Conservation (phyloP, 1,139 yeast species). For the Geotrichum europaeum region DNA sequence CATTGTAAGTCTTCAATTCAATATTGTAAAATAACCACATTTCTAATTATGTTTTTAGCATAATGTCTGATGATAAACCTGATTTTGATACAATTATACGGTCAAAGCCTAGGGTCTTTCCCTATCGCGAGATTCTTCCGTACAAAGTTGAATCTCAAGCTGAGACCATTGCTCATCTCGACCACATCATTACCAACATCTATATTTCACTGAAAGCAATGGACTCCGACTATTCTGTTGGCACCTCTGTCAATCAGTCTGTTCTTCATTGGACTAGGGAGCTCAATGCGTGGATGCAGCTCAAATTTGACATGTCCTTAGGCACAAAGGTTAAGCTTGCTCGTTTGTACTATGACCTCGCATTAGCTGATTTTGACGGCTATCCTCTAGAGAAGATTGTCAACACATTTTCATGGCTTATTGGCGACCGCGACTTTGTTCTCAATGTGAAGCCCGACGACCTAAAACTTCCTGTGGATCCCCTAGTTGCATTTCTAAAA, state of each 20-base stretch:
- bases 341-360: conserved; percentile 64
- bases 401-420: conserved; percentile 54
- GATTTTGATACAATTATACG: conserved; percentile 13
- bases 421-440: conserved; percentile 29
- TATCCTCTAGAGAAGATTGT: conserved; percentile 57
- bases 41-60: not conserved
- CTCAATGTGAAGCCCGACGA: conserved; percentile 21
- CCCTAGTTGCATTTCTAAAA: conserved; percentile 12
- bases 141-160: conserved; percentile 63
- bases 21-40: not conserved
- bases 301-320: conserved; percentile 79
- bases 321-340: conserved; percentile 56
- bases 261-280: conserved; percentile 89
- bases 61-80: not conserved
- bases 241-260: conserved; percentile 68
- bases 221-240: conserved; percentile 68
- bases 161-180: conserved; percentile 68
- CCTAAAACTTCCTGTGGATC: conserved; percentile 14
- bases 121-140: conserved; percentile 63
- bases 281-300: conserved; percentile 67
- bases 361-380: conserved; percentile 71
- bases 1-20: not conserved
- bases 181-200: conserved; percentile 72
- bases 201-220: conserved; percentile 72
- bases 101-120: conserved; percentile 43